Evolutionary conservation across 2,329 filamentous ascomycete species (phyloP).

Genomic region (Cercospora canescens): DNA sequence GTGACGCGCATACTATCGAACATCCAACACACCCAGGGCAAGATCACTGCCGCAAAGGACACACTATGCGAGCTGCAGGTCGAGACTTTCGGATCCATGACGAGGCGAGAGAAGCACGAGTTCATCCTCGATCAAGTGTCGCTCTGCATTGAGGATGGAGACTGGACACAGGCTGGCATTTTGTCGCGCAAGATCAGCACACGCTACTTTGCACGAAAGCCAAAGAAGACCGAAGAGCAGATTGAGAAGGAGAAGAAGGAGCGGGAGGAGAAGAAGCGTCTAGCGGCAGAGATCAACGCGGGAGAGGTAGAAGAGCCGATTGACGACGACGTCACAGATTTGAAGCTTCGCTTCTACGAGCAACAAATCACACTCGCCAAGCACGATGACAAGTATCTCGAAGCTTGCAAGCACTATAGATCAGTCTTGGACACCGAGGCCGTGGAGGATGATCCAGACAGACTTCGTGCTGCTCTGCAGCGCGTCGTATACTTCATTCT

Average conservation of each 20-base stretch:
- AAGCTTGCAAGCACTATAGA: slow-evolving; percentile 96
- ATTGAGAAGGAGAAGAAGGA: slow-evolving; percentile 89
- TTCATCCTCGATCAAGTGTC: slow-evolving; percentile 95
- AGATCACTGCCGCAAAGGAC: slow-evolving; percentile 85
- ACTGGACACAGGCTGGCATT: slow-evolving; percentile 95
- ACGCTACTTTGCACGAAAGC: slow-evolving; percentile 83
- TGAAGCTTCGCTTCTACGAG: slow-evolving; percentile 95
- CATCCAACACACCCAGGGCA: slow-evolving; percentile 95
- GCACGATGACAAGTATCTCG: slow-evolving; percentile 95
- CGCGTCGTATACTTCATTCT: slow-evolving; percentile 98
- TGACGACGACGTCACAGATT: slow-evolving; percentile 89
- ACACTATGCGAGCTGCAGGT: slow-evolving; percentile 97
- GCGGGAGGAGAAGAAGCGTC: slow-evolving; percentile 78
- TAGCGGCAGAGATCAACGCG: slow-evolving; percentile 48
- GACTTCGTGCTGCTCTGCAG: slow-evolving; percentile 83
- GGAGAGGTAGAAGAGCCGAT: slow-evolving; percentile 75
- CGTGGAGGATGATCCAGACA: slow-evolving; percentile 83
- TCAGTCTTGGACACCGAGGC: slow-evolving; percentile 96
- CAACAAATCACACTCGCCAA: slow-evolving; percentile 95
- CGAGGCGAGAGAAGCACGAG: slow-evolving; percentile 94
- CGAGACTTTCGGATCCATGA: slow-evolving; percentile 98
- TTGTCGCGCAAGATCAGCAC: slow-evolving; percentile 97
- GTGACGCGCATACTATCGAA: slow-evolving; percentile 93
- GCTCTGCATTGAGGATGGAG: slow-evolving; percentile 90
- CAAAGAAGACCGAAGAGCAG: slow-evolving; percentile 86